phyloP scores from a whole-genome alignment of 1,284 basidiomycete genomes.

The Naganishia albida region DNA sequence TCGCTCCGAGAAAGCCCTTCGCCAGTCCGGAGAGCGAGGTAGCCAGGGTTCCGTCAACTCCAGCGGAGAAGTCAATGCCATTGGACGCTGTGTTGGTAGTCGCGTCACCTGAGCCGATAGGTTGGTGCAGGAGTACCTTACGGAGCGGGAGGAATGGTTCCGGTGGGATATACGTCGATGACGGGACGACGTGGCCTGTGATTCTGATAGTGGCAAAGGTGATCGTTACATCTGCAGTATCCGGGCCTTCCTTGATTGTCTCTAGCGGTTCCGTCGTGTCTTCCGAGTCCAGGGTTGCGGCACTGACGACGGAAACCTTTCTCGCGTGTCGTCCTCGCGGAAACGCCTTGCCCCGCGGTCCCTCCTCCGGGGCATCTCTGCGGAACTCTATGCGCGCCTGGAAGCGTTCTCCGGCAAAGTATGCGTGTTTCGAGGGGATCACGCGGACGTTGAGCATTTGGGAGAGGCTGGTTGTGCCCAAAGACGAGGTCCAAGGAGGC shows the following conservation, averaged over 20 bases:
- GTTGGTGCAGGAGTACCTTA: conserved; percentile 50
- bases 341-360: no score
- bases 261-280: neutral
- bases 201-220: conserved; percentile 53
- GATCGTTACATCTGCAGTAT: conserved; percentile 39
- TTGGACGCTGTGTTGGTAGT: conserved; percentile 42
- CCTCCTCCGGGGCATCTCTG: no score
- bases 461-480: no score
- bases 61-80: neutral
- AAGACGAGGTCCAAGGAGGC: no score
- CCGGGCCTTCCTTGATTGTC: neutral
- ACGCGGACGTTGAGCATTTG: conserved; percentile 8
- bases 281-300: no score
- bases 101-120: conserved; percentile 50
- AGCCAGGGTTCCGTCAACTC: conserved; percentile 1
- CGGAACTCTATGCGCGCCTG: conserved; percentile 1
- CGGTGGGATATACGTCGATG: conserved; percentile 52
- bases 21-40: conserved; percentile 29
- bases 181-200: conserved; percentile 51
- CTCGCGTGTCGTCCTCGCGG: no score
- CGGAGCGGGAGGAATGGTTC: conserved; percentile 54
- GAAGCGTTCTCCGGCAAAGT: conserved; percentile 5
- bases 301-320: no score
- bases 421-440: neutral
- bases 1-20: conserved; percentile 50